Percentiles rank a stretch among this genome's conserved stretches.
Conservation (phyloP, 192 early-diverging fungal species). For the Jimgerdemannia flammicorona region DNA sequence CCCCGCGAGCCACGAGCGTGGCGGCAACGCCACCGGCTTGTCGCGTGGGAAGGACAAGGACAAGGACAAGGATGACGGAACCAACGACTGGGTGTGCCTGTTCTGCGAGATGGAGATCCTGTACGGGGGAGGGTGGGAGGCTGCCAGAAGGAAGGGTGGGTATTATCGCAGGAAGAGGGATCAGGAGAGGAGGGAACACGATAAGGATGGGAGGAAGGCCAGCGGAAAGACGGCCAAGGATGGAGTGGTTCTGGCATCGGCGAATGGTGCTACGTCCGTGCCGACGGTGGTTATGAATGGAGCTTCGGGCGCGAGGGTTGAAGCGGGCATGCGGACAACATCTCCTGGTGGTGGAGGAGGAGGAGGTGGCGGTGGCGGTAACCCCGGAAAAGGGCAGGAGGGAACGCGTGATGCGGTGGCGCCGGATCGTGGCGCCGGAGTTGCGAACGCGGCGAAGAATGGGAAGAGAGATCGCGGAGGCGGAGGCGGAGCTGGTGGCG, state of each 20-base stretch:
- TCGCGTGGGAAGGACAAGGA: background rate
- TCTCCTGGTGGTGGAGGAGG: background rate
- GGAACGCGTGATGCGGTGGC: background rate
- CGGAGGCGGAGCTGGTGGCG: background rate
- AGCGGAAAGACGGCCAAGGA: background rate
- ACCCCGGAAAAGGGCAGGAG: background rate
- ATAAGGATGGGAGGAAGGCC: background rate
- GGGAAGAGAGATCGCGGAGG: background rate
- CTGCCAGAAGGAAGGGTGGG: background rate
- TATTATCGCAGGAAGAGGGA: background rate
- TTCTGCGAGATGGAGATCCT: slow-evolving; percentile 6
- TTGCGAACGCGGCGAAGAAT: background rate
- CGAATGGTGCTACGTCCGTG: too few relatives aligned
- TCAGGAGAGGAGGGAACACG: background rate
- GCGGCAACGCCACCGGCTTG: background rate
- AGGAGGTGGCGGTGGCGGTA: background rate
- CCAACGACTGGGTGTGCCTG: background rate
- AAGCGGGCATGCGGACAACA: too few relatives aligned
- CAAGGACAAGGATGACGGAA: background rate
- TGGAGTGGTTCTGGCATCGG: background rate
- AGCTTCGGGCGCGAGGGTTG: too few relatives aligned
- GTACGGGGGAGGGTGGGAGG: slow-evolving; percentile 2
- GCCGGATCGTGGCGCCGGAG: background rate
- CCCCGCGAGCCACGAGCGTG: background rate
- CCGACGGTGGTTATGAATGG: too few relatives aligned